These are phyloP conservation scores for Termitomyces bulborhizus DNA, from an alignment of 768 basidiomycete species.

Conservation along the genomic window DNA sequence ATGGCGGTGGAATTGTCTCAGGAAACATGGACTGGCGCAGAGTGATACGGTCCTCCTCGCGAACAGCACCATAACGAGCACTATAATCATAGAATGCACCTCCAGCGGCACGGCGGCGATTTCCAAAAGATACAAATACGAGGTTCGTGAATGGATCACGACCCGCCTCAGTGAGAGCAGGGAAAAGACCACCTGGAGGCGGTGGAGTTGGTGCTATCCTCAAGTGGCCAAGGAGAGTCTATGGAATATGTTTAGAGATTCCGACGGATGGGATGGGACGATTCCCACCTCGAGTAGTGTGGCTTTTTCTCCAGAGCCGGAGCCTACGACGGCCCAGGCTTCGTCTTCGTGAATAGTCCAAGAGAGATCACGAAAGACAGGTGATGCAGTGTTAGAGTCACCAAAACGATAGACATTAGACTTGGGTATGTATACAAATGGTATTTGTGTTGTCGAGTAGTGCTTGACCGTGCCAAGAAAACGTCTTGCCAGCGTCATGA, in stretches of 20 bases:
- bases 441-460: conserved; percentile 4
- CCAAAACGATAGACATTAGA: conserved; percentile 57
- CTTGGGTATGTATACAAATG: conserved; percentile 34
- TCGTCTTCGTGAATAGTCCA: conserved; percentile 61
- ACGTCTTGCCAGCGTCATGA: neutral
- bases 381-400: conserved; percentile 36
- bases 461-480: neutral
- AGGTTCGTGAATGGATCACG: conserved; percentile 45
- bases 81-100: conserved; percentile 90
- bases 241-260: neutral
- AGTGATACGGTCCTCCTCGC: conserved; percentile 79
- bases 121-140: conserved; percentile 61
- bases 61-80: conserved; percentile 83
- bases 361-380: conserved; percentile 45
- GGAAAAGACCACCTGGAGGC: conserved; percentile 70
- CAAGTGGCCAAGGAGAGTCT: conserved; percentile 68
- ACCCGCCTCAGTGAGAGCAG: conserved; percentile 41
- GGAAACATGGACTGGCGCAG: conserved; percentile 66
- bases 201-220: conserved; percentile 59
- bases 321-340: conserved; percentile 72
- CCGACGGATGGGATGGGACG: neutral
- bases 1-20: conserved; percentile 34
- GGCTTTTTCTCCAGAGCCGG: conserved; percentile 56
- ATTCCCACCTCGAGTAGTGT: conserved; percentile 56
- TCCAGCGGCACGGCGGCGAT: conserved; percentile 46